Evolutionary conservation across 352 stramenopile species (phyloP).

Genomic region (Lagenidium giganteum): DNA sequence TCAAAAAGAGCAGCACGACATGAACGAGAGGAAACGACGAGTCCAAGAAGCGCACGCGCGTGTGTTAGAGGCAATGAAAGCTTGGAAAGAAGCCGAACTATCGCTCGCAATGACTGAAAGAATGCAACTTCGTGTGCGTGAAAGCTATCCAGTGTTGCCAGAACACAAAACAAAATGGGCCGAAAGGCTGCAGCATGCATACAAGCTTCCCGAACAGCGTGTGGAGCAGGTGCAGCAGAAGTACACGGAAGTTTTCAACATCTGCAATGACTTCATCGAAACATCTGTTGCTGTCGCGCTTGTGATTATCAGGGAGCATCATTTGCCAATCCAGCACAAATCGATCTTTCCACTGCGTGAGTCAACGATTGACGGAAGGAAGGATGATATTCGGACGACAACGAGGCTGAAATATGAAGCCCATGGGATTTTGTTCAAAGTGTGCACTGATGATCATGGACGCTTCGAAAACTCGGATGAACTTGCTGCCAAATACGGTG

Average conservation of each 20-base stretch:
- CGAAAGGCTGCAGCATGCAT: conserved; percentile 52
- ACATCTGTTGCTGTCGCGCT: conserved; percentile 57
- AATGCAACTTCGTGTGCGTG: conserved; percentile 36
- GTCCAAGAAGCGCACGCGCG: conserved; percentile 44
- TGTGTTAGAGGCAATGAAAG: conserved; percentile 57
- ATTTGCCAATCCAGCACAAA: conserved; percentile 69
- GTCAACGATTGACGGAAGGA: conserved; percentile 59
- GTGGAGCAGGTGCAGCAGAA: conserved; percentile 54
- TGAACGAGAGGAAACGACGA: conserved; percentile 45
- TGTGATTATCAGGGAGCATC: conserved; percentile 79
- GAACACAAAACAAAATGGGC: conserved; percentile 52
- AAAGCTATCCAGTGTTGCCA: conserved; percentile 39
- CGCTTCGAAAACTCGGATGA: conserved; percentile 89
- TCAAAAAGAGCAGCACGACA: conserved; percentile 47
- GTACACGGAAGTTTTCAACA: conserved; percentile 78
- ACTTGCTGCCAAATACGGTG: conserved; percentile 76
- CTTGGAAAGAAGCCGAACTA: conserved; percentile 71
- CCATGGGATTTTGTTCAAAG: conserved; percentile 87
- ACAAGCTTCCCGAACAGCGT: conserved; percentile 31
- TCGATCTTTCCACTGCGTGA: conserved; percentile 61
- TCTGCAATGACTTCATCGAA: conserved; percentile 89
- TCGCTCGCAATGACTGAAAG: conserved; percentile 47
- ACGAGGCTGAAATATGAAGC: conserved; percentile 74
- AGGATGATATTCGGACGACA: conserved; percentile 50
- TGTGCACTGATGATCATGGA: conserved; percentile 89